Evolutionary conservation across 768 basidiomycete species (phyloP), one percentile per base, ranked within the genome.

Genomic region (Mycena olivaceomarginata): DNA sequence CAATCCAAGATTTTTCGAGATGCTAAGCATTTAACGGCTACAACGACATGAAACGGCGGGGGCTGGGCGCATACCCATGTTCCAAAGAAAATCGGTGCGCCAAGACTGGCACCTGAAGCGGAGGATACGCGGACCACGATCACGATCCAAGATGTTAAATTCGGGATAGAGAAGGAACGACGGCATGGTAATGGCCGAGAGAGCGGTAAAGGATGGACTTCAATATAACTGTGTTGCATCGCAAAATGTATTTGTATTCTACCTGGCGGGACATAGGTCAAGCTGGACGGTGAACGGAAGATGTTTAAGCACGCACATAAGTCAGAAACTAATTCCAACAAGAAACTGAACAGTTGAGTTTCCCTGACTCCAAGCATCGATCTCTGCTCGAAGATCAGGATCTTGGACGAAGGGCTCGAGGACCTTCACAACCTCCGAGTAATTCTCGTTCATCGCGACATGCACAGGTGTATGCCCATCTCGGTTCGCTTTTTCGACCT

Each of bases 151-250:
- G 97, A 98, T 85, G 94, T 95, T 3, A 89, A 97, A 89, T 97
- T 97, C 84, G 96, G 96, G 13, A 88, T 98, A 71, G 94, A 95
- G 83, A 94, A 92, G 80, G 96, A 97, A 84, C 86, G 92, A 62
- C 95, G 95, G 7, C 96, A 97, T 83, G 96, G 96, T 37, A 95
- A 93, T 40, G 96, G 96, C 9, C 87, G 92, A 73, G 96, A 95
- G 4, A 90, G 95, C 48, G 95, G 95, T 22, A 88, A 90, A 57
- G 94, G 94, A 48, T 95, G 92, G 92, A 89, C 89, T 45, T 92
- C 20, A 53, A 53, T 53, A 8, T 53, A 53, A 53, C 31, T 31
- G 31, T 31, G 31, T 31, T 53, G 51, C 51, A 48, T 45, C 15
- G 43, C 43, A 45, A 45, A 48, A 53, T 53, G 51, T 53, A 53